Base-by-base conservation (phyloP, 306 rosid genomes). In the Rosa rugosa region DNA sequence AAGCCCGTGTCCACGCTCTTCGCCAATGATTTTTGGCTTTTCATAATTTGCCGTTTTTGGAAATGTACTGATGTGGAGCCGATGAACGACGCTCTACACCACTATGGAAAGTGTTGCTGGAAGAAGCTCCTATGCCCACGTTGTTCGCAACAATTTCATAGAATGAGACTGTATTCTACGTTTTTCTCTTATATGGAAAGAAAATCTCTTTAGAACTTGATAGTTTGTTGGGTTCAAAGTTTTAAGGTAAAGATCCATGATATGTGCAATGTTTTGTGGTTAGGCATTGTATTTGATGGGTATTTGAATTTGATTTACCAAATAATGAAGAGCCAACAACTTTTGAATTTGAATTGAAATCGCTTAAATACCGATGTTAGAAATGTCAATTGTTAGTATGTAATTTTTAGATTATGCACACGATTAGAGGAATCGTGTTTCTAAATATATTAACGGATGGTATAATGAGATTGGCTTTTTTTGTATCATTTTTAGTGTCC, bases 41-140 rank as follows among this genome's bases (percentile, higher is more conserved):
- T 71, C 18, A 47, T 5, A 7, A 12, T 5, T 8, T 36, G 56
- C 44, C 40, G 22, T 12, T 42, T 36, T n/a, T 1, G 73, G 71
- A 36, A 42, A 77, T n/a, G 23, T 31, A 31, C 36, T 31, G 2
- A 7, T 14, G 80, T 14, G 80, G 74, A 51, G 53, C 74, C 64
- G 40, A n/a, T 11, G 65, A 22, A 8, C 44, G 9, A 75, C 76
- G 80, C 80, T 80, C 83, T 80, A 20, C 80, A 57, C 65, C 83
- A 67, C 76, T 56, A 44, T 36, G 69, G 54, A 63, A 77, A 42
- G 59, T 67, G 31, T 50, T 23, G 69, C 36, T 16, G 36, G 17
- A 67, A 22, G 71, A 65, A 36, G 70, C 44, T 68, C 60, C 75
- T 34, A 18, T 6, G 14, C 2, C 34, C 77, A 54, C 65, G 67